Conservation (phyloP, 495 filamentous ascomycete species). For the Umbilicaria muhlenbergii region DNA sequence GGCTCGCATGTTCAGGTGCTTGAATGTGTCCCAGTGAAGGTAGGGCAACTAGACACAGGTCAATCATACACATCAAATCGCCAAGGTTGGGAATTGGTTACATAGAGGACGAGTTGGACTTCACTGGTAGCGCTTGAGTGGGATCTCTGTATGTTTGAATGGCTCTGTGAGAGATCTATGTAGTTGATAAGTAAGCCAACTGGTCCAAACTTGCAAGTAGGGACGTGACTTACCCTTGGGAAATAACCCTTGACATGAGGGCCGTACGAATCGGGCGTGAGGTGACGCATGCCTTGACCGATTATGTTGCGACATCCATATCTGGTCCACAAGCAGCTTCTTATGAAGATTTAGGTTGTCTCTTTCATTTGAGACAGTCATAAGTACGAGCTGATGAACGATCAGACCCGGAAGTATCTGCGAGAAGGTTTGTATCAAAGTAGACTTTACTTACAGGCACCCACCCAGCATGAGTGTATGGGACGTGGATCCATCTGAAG, state of each 20-base stretch:
- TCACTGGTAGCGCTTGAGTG: constrained; percentile 14
- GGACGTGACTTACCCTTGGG: not conserved
- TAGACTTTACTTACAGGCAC: constrained; percentile 31
- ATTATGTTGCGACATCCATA: constrained; percentile 30
- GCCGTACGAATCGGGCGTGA: constrained; percentile 28
- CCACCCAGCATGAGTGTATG: constrained; percentile 51
- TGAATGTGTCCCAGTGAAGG: constrained; percentile 54
- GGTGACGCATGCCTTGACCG: constrained; percentile 30
- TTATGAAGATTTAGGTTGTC: constrained; percentile 29
- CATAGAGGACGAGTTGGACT: constrained; percentile 24
- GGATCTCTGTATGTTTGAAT: not conserved
- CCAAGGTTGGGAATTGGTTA: constrained; percentile 12
- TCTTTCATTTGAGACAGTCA: constrained; percentile 20
- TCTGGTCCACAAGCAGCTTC: constrained; percentile 30
- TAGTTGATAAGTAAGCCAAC: no score
- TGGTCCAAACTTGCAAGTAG: no score
- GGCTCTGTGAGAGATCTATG: constrained; percentile 1
- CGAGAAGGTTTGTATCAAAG: constrained; percentile 12
- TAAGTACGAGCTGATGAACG: constrained; percentile 20
- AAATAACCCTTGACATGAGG: constrained; percentile 22
- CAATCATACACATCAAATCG: not conserved
- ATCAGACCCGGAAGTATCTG: constrained; percentile 19
- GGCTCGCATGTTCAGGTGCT: constrained; percentile 40
- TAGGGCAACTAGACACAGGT: constrained; percentile 25
- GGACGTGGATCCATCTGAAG: constrained; percentile 52